phyloP scores from a whole-genome alignment of 2,329 filamentous ascomycete genomes.

The Cordyceps javanica region DNA sequence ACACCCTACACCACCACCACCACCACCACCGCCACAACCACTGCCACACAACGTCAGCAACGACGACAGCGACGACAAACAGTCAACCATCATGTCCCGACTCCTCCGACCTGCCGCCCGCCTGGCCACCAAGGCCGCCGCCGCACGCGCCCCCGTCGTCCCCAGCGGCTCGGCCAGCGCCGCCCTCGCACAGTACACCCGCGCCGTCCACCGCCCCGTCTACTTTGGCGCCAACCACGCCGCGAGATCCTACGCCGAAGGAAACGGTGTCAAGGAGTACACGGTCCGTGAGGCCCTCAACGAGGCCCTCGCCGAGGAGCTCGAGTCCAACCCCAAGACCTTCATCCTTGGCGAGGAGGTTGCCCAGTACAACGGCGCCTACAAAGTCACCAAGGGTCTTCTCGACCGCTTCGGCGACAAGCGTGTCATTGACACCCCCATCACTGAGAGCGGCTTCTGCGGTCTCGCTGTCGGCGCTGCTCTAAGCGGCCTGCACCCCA shows the following conservation, averaged over 20 bases:
- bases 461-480: slow-evolving; percentile 93
- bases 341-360: slow-evolving; percentile 97
- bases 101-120: slow-evolving; percentile 46
- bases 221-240: slow-evolving; percentile 31
- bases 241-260: slow-evolving; percentile 46
- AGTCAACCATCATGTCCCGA: slow-evolving; percentile 40
- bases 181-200: slow-evolving; percentile 30
- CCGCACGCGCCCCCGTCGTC: slow-evolving; percentile 17
- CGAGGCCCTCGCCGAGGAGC: slow-evolving; percentile 95
- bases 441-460: slow-evolving; percentile 93
- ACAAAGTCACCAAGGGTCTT: slow-evolving; percentile 98
- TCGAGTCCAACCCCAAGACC: slow-evolving; percentile 89
- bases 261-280: slow-evolving; percentile 73
- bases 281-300: slow-evolving; percentile 97
- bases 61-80: neutral
- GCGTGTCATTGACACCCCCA: slow-evolving; percentile 95
- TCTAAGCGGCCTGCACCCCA: slow-evolving; percentile 85
- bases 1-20: no score
- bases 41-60: slow-evolving; percentile 8
- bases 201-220: slow-evolving; percentile 32
- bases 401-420: slow-evolving; percentile 96
- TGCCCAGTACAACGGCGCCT: slow-evolving; percentile 98
- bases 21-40: no score
- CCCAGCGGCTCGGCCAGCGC: slow-evolving; percentile 29
- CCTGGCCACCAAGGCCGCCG: slow-evolving; percentile 39